phyloP scores from a whole-genome alignment of 1,284 basidiomycete species.

The Tausonia pullulans region DNA sequence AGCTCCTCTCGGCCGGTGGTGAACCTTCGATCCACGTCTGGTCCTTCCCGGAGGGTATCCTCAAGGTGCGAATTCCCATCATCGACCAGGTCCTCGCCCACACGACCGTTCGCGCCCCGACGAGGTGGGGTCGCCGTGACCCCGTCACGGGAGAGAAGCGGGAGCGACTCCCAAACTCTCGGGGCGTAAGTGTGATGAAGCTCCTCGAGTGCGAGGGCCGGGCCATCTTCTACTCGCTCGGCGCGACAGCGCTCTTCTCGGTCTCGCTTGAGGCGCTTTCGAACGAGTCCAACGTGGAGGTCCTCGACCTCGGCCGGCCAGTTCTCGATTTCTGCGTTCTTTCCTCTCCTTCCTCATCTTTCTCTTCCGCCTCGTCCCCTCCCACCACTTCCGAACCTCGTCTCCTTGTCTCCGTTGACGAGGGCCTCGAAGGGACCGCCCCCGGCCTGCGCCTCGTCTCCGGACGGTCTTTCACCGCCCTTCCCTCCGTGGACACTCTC shows the following conservation, averaged over 20 bases:
- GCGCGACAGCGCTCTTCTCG: slow-evolving; percentile 28
- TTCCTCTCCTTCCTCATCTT: slow-evolving; percentile 16
- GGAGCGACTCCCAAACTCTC: slow-evolving; percentile 27
- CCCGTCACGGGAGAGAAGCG: slow-evolving; percentile 16
- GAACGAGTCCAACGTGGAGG: slow-evolving; percentile 18
- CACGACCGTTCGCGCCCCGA: slow-evolving; percentile 41
- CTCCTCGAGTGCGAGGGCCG: slow-evolving; percentile 25
- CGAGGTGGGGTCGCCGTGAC: slow-evolving; percentile 29
- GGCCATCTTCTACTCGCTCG: slow-evolving; percentile 33
- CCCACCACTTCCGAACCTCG: background rate
- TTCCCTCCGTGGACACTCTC: background rate
- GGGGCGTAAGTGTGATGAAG: slow-evolving; percentile 31
- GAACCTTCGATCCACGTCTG: slow-evolving; percentile 65
- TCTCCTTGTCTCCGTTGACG: background rate
- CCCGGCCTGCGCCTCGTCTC: background rate
- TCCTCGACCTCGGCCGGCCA: slow-evolving; percentile 26
- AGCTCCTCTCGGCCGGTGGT: slow-evolving; percentile 66
- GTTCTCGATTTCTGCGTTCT: slow-evolving; percentile 29
- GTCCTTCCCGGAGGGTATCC: slow-evolving; percentile 56
- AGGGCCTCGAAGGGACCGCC: background rate
- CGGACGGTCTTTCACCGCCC: no score
- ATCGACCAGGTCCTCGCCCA: slow-evolving; percentile 48
- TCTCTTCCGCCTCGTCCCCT: slow-evolving; percentile 29
- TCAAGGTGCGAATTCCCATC: slow-evolving; percentile 47
- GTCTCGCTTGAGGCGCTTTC: slow-evolving; percentile 22